Evolutionary conservation across 371 early-diverging fungal genomes (phyloP).

Genomic region (Lichtheimia ornata): DNA sequence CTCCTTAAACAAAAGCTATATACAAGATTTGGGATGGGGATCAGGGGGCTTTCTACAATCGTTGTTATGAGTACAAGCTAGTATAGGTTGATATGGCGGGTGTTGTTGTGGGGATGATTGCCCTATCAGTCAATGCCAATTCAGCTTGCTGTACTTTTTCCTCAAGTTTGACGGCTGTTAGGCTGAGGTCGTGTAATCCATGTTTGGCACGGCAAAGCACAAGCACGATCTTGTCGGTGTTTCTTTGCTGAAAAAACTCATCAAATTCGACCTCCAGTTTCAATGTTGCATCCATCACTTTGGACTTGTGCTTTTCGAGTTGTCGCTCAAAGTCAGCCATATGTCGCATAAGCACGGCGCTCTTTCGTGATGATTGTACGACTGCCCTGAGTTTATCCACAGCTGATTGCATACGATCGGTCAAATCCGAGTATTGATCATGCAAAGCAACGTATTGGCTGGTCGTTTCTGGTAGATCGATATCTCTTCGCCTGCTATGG

Average conservation of each 20-base stretch:
- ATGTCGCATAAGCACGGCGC: not conserved
- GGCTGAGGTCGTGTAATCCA: not conserved
- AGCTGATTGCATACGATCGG: not conserved
- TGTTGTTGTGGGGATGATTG: too few species aligned
- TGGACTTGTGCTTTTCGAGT: constrained; percentile 3
- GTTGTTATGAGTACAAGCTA: too few species aligned
- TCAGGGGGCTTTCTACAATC: too few species aligned
- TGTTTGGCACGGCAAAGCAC: not conserved
- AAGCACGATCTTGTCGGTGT: not conserved
- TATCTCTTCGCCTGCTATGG: too few species aligned
- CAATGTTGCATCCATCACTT: not conserved
- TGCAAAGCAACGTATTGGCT: not conserved
- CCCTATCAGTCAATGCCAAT: not conserved
- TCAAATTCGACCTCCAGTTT: not conserved
- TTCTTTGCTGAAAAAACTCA: not conserved
- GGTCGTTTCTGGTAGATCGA: not conserved
- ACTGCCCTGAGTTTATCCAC: not conserved
- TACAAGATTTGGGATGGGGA: too few species aligned
- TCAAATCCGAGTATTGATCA: not conserved
- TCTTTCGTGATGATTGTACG: not conserved
- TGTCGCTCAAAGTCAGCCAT: constrained; percentile 3
- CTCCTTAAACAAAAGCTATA: too few species aligned
- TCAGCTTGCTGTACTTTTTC: constrained; percentile 1
- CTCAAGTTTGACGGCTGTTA: not conserved
- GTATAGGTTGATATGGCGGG: too few species aligned